These are phyloP conservation scores for Neocucurbitaria cava DNA, from an alignment of 2,329 filamentous ascomycete species.

Conservation along the genomic window DNA sequence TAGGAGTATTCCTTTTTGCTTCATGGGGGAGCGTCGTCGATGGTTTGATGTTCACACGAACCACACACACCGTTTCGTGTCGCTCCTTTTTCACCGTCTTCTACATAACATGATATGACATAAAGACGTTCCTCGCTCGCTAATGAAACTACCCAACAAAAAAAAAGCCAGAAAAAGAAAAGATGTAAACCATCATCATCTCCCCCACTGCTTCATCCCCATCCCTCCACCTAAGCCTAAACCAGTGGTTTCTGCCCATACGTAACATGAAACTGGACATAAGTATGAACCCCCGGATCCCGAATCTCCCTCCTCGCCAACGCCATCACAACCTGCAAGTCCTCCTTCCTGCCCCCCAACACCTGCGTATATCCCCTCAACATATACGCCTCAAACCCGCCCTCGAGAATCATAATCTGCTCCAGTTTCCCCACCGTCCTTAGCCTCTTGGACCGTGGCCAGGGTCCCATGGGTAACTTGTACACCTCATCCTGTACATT, in stretches of 20 bases:
- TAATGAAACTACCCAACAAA: too few species aligned
- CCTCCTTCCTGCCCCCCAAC: conserved; percentile 17
- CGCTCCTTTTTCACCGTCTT: too few species aligned
- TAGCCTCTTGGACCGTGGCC: conserved; percentile 35
- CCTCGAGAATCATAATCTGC: conserved; percentile 32
- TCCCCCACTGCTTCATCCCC: too few species aligned
- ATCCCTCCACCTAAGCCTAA: too few species aligned
- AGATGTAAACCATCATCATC: too few species aligned
- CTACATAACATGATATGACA: too few species aligned
- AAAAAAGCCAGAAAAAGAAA: too few species aligned
- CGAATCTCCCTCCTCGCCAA: conserved; percentile 28
- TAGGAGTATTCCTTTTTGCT: too few species aligned
- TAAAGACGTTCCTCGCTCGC: too few species aligned
- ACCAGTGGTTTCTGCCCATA: conserved; percentile 26
- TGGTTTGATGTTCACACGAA: too few species aligned
- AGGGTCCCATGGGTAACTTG: conserved; percentile 36
- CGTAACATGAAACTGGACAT: conserved; percentile 32
- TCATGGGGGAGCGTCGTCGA: too few species aligned
- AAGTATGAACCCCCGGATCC: conserved; percentile 29
- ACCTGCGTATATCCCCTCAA: conserved; percentile 30
- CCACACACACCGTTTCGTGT: too few species aligned
- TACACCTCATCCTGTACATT: conserved; percentile 48
- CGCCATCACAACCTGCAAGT: conserved; percentile 25
- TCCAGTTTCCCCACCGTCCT: conserved; percentile 25
- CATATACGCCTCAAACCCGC: conserved; percentile 34